Conservation (phyloP, 345 rosid genomes). For the Cardamine resedifolia region DNA sequence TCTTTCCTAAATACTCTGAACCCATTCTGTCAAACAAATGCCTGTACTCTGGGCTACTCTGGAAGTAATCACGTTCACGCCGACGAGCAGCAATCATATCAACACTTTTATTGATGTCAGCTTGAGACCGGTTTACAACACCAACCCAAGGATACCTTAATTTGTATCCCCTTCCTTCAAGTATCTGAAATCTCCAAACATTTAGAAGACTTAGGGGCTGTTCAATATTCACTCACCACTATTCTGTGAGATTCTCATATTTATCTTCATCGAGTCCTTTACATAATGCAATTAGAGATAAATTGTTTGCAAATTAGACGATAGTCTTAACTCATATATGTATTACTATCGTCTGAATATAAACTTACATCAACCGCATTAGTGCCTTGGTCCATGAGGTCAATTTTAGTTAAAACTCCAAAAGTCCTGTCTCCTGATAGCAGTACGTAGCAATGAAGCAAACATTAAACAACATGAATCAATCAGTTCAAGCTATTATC, state of each 20-base stretch:
- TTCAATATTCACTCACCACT: neutral
- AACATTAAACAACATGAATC: neutral
- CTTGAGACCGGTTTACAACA: slow-evolving; percentile 97
- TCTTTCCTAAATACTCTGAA: slow-evolving; percentile 84
- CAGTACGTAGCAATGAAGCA: slow-evolving; percentile 23
- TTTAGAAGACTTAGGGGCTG: neutral
- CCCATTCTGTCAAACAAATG: slow-evolving; percentile 87
- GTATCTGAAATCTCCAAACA: slow-evolving; percentile 52
- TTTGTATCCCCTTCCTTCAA: slow-evolving; percentile 89
- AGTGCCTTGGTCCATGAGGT: slow-evolving; percentile 96
- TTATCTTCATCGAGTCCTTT: neutral
- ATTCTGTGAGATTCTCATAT: slow-evolving; percentile 4
- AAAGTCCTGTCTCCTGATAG: slow-evolving; percentile 82
- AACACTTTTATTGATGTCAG: slow-evolving; percentile 93
- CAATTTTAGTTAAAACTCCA: slow-evolving; percentile 89
- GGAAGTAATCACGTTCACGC: slow-evolving; percentile 82
- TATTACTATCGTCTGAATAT: neutral
- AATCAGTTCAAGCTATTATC: slow-evolving; percentile 8
- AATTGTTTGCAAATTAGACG: neutral
- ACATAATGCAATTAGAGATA: neutral
- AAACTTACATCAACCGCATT: slow-evolving; percentile 92
- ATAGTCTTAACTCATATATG: neutral
- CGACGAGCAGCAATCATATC: slow-evolving; percentile 99
- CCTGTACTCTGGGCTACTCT: slow-evolving; percentile 60
- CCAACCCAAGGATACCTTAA: slow-evolving; percentile 94